Percentiles rank a stretch among this genome's conserved stretches.
Conservation (phyloP, 305 asterid genomes). For the Euphrasia arctica region DNA sequence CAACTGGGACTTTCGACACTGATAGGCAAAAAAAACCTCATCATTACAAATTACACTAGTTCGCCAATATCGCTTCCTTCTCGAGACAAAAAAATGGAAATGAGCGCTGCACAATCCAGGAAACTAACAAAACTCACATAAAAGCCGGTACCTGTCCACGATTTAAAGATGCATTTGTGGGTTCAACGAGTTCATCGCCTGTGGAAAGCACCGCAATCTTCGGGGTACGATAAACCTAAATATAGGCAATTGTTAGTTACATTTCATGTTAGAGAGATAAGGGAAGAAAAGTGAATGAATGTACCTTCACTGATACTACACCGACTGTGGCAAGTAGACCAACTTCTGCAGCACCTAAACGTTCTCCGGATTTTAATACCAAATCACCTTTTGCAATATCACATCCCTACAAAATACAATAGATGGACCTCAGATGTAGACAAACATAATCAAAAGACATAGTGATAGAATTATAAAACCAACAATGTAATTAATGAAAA, state of each 20-base stretch:
- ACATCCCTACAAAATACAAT: slow-evolving; percentile 53
- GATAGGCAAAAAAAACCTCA: slow-evolving; percentile 13
- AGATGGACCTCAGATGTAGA: slow-evolving; percentile 2
- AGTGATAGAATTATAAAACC: slow-evolving; percentile 22
- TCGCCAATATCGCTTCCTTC: slow-evolving; percentile 3
- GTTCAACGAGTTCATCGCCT: slow-evolving; percentile 96
- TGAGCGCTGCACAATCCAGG: slow-evolving; percentile 8
- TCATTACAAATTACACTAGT: slow-evolving; percentile 4
- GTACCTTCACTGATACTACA: slow-evolving; percentile 61
- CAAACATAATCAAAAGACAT: slow-evolving; percentile 21
- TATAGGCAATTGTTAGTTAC: slow-evolving; percentile 27
- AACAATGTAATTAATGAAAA: slow-evolving; percentile 11
- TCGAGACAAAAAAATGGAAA: slow-evolving; percentile 11
- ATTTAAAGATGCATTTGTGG: slow-evolving; percentile 43
- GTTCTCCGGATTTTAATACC: slow-evolving; percentile 80
- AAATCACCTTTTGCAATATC: slow-evolving; percentile 77
- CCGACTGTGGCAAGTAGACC: slow-evolving; percentile 95
- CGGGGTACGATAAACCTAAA: slow-evolving; percentile 71
- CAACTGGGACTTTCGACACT: neutral
- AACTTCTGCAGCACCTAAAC: slow-evolving; percentile 76
- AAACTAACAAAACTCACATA: slow-evolving; percentile 16
- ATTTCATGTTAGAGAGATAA: slow-evolving; percentile 16
- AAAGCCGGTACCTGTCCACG: slow-evolving; percentile 79
- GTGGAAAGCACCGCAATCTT: slow-evolving; percentile 85
- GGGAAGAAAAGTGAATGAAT: slow-evolving; percentile 12